phyloP scores from a whole-genome alignment of 2,329 filamentous ascomycete species.

The Colletotrichum godetiae region DNA sequence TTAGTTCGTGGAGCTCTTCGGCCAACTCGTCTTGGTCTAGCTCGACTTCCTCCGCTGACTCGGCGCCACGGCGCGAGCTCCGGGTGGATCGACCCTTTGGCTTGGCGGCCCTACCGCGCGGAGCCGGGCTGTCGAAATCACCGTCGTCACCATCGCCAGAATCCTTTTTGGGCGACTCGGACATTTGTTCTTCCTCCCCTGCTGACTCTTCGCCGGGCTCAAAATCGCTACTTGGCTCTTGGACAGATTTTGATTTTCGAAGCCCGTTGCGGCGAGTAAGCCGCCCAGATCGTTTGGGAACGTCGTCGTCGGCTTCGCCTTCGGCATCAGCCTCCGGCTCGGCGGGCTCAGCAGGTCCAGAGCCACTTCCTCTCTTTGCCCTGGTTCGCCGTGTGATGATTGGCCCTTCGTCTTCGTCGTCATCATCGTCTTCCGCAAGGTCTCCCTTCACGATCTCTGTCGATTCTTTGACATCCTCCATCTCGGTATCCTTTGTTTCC shows the following conservation, averaged over 20 bases:
- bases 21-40: conserved; percentile 74
- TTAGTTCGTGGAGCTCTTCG: conserved; percentile 73
- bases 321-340: conserved; percentile 43
- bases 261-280: conserved; percentile 57
- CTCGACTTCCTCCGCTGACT: conserved; percentile 67
- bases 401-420: conserved; percentile 62
- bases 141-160: conserved; percentile 54
- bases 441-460: conserved; percentile 46
- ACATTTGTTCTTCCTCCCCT: conserved; percentile 60
- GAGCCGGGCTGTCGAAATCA: conserved; percentile 60
- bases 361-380: conserved; percentile 46
- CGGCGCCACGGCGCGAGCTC: conserved; percentile 59
- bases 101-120: conserved; percentile 58
- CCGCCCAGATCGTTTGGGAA: conserved; percentile 52
- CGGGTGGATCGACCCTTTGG: conserved; percentile 56
- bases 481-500: conserved; percentile 36
- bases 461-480: conserved; percentile 43
- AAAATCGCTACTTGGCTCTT: conserved; percentile 71
- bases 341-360: conserved; percentile 42
- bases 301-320: conserved; percentile 41
- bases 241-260: conserved; percentile 58
- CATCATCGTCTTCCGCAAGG: conserved; percentile 52
- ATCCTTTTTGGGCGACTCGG: conserved; percentile 49
- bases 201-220: conserved; percentile 70
- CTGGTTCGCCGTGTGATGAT: conserved; percentile 58